A percentile compares a stretch with the other conserved stretches of the same genome.
Conservation (phyloP, 176 grass and related monocot genomes). For the Secale cereale region DNA sequence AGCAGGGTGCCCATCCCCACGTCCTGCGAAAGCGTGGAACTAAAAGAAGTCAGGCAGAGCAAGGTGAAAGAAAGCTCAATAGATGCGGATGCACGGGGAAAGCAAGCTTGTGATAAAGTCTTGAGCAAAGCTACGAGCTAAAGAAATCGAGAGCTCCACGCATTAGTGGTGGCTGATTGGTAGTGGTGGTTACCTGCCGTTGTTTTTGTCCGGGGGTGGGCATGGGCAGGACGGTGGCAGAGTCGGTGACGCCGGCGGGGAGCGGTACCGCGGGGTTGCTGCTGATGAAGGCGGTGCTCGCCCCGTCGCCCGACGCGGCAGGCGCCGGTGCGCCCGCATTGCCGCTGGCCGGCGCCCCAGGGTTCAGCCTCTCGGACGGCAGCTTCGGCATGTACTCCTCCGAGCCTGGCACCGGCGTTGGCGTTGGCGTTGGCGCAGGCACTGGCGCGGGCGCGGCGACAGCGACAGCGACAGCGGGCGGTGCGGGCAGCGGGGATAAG, state of each 20-base stretch:
- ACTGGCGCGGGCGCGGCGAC: not conserved
- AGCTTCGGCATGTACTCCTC: conserved; percentile 56
- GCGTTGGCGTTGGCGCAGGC: not conserved
- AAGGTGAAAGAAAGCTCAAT: conserved; percentile 2
- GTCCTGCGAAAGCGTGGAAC: conserved; percentile 38
- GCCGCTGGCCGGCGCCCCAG: conserved; percentile 1
- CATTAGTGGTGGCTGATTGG: no score
- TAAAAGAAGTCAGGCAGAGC: conserved; percentile 3
- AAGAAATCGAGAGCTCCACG: not conserved
- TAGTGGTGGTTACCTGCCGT: conserved; percentile 20
- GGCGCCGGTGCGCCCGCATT: conserved; percentile 23
- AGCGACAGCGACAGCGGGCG: not conserved
- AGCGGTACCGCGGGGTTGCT: conserved; percentile 84
- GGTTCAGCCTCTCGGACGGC: conserved; percentile 43
- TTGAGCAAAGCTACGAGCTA: not conserved
- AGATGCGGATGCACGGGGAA: not conserved
- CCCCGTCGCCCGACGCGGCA: conserved; percentile 1
- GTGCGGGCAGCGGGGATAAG: conserved; percentile 27
- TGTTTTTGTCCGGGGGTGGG: conserved; percentile 44
- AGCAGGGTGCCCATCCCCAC: conserved; percentile 35
- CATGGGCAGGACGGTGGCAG: conserved; percentile 70
- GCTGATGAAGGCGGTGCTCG: conserved; percentile 73
- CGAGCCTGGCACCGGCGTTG: not conserved
- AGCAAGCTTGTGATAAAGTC: not conserved
- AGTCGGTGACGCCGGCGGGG: conserved; percentile 69